Evolutionary conservation across 768 basidiomycete species (phyloP), one percentile per base, ranked within the genome.

Genomic region (Rhizopogon vinicolor): DNA sequence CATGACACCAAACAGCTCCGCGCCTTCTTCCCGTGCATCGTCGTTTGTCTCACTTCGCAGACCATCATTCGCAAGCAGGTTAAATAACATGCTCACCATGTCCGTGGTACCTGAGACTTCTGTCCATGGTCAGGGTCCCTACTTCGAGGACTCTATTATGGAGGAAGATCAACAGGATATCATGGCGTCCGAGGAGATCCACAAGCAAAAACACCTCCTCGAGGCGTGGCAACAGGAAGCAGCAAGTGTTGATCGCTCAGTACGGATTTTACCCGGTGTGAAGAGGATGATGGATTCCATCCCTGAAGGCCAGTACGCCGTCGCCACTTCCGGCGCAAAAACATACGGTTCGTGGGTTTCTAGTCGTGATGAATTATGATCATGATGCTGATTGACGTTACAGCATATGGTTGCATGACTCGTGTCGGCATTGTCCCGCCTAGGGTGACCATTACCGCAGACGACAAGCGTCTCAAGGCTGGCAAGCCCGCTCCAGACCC

Each of bases 321-420:
- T 89, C 16, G 87, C 87, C 3, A 89, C 87, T 0, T 87, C 85
- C 0, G 87, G 86, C 5, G 86, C 87, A 3, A 84, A 81, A 67
- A 87, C 84, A 1, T 86, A 87, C 57, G 80, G 80, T 84, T 62
- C 57, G 78, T 68, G 22, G 49, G 45, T 37, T 53, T 41, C 16
- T 25, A 12, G n/a, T 58, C 28, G 7, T 16, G 51, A 3, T 39
- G 13, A 40, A 12, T 18, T 31, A n/a, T 41, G 18, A 50, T 16
- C 25, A n/a, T 41, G 18, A 50, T 16, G 8, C 33, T 31, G 1
- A 54, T 53, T 41, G 14, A 19, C 6, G 7, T 13, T 51, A 12
- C 50, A 83, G 81, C 85, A 18, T 72, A 82, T 60, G 85, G 85
- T n/a, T 86, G 84, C 62, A 82, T 88, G 78, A 78, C 76, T 5